A percentile compares a stretch with the other conserved stretches of the same genome.
These are phyloP conservation scores for Casuarina glauca DNA, from an alignment of 306 rosid species.

Conservation along the genomic window DNA sequence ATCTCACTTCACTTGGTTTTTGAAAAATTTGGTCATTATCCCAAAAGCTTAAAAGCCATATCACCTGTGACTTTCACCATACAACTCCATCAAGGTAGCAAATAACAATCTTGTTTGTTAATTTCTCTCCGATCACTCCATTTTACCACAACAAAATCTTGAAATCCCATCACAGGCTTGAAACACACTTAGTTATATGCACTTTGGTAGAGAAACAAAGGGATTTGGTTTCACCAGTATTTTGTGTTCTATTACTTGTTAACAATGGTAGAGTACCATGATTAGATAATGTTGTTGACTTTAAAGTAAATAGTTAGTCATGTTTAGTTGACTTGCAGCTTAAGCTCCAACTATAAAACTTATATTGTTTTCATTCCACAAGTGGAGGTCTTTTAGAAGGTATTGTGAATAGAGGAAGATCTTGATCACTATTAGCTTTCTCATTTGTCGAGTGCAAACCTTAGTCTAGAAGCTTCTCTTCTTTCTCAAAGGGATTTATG, in stretches of 20 bases:
- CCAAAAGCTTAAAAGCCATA: background rate
- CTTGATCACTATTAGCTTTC: background rate
- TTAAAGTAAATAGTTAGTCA: background rate
- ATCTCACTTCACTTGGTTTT: background rate
- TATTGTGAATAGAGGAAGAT: background rate
- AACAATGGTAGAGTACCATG: background rate
- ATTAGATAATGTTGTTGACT: background rate
- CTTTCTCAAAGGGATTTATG: too few relatives aligned
- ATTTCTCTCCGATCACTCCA: background rate
- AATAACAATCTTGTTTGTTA: background rate
- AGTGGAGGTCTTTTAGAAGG: slow-evolving; percentile 1
- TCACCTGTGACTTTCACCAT: background rate
- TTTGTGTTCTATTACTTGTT: background rate
- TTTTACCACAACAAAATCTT: background rate
- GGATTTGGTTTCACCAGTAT: background rate
- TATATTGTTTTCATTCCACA: background rate
- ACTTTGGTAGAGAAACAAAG: background rate
- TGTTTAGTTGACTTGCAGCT: background rate
- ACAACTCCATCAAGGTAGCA: background rate
- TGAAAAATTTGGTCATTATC: background rate
- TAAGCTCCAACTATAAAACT: background rate
- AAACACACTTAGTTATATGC: background rate
- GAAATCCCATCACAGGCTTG: background rate
- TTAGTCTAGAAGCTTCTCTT: too few relatives aligned
- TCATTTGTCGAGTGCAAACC: background rate